Percentiles rank a stretch among this genome's conserved stretches.
phyloP scores from a whole-genome alignment of 1,284 basidiomycete species.

The Leccinum solheimii region DNA sequence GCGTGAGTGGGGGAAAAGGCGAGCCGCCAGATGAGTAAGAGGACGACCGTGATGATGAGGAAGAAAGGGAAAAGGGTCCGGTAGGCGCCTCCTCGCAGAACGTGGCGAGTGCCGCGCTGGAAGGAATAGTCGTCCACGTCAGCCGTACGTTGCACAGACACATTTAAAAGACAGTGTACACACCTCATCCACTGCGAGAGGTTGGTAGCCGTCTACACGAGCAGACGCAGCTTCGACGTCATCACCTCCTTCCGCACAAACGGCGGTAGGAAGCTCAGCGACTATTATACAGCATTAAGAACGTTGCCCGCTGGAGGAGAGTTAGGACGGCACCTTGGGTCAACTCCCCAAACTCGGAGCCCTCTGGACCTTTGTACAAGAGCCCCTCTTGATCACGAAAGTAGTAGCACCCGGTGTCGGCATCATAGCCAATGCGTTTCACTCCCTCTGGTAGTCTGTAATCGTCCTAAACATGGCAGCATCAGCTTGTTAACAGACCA shows the following conservation, averaged over 20 bases:
- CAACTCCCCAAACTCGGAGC: constrained; percentile 56
- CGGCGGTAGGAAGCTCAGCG: constrained; percentile 19
- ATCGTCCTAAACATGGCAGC: constrained; percentile 44
- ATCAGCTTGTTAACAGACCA: background rate
- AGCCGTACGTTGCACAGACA: background rate
- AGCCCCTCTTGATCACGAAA: constrained; percentile 52
- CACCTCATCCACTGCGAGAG: constrained; percentile 54
- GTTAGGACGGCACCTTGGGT: constrained; percentile 41
- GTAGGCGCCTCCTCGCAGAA: constrained; percentile 46
- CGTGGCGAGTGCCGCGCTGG: constrained; percentile 36
- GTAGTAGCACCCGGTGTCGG: constrained; percentile 55
- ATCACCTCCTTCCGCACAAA: constrained; percentile 33
- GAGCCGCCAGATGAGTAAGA: constrained; percentile 67
- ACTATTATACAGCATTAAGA: constrained; percentile 20
- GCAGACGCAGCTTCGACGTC: constrained; percentile 59
- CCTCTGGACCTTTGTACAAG: constrained; percentile 51
- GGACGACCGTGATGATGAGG: constrained; percentile 62
- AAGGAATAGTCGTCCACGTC: constrained; percentile 18
- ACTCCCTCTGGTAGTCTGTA: constrained; percentile 62
- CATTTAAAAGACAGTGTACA: constrained; percentile 25
- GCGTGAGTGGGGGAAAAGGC: constrained; percentile 47
- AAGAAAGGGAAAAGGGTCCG: constrained; percentile 72
- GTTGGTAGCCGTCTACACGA: constrained; percentile 55
- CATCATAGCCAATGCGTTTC: constrained; percentile 62
- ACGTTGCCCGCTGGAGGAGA: background rate